These are phyloP conservation scores for Lipomyces yamadae DNA, from an alignment of 805 yeast genomes.

Conservation along the genomic window DNA sequence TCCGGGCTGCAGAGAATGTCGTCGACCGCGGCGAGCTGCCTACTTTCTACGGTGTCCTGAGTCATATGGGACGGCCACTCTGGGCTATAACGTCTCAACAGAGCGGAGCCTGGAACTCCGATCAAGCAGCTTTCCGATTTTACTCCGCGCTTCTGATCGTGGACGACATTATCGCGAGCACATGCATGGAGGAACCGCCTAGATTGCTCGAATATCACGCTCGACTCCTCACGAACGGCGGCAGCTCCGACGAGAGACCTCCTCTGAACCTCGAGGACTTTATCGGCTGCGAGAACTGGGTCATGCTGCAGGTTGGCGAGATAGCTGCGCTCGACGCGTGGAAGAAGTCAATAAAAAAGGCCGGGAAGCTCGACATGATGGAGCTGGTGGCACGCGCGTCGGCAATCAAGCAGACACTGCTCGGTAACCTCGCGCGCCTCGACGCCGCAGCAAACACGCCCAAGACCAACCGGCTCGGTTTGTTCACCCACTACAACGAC, in stretches of 20 bases:
- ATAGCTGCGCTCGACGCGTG: not conserved
- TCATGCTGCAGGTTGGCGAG: not conserved
- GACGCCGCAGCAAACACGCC: not conserved
- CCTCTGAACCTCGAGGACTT: not conserved
- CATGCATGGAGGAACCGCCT: not conserved
- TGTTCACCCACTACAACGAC: not conserved
- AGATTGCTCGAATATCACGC: not conserved
- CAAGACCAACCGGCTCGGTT: not conserved
- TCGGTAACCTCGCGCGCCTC: not conserved
- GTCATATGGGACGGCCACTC: not conserved
- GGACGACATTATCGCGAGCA: not conserved
- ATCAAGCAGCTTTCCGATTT: not conserved
- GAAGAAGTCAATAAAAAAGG: not conserved
- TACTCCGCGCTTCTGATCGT: not conserved
- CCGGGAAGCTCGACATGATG: slow-evolving; percentile 1
- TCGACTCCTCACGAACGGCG: not conserved
- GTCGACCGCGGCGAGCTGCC: not conserved
- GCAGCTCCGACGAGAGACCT: not conserved
- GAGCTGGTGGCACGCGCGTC: not conserved
- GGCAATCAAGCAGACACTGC: not conserved
- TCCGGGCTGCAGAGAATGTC: not conserved
- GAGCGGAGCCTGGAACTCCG: not conserved
- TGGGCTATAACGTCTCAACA: not conserved
- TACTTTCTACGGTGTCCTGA: not conserved
- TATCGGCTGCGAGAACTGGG: slow-evolving; percentile 4